Evolutionary conservation across 495 filamentous ascomycete species (phyloP), one percentile per base, ranked within the genome.

Genomic region (Tuber aestivum): DNA sequence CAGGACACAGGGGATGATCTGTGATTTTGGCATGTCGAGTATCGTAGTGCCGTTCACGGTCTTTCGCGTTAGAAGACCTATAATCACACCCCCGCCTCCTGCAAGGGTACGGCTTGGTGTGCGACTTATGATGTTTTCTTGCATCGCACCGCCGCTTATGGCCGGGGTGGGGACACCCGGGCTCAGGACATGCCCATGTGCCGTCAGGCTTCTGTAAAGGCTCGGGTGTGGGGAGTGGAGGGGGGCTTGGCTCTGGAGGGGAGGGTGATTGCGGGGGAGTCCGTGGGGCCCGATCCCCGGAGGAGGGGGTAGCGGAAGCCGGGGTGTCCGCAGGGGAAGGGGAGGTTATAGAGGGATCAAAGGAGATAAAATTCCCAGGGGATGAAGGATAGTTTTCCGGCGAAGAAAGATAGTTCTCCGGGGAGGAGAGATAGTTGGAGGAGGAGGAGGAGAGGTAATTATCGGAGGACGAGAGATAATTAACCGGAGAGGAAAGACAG

Each of bases 111-210:
- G 56, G 56, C 56, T 65, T 65, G 0, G 56, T 65, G 5, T 65
- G 56, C 0, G 80, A 50, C 35, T 82, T 82, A 16, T 77, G 74
- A n/a, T 82, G 81, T 18, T 82, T 82, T 0, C 56, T 27, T 2
- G 56, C 56, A 32, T 65, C 56, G 12, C 56, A 65, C 12, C 56
- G 56, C n/a, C 56, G 56, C 27, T 65, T 65, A 4, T 65, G 56
- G 27, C 56, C 56, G 10, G 56, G 56, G n/a, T 65, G 56, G 12
- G 56, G 27, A 3, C 56, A 65, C 3, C 56, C 56, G 12, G 12
- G 0, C 2, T 65, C 10, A 3, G 56, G 56, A 4, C 56, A 65
- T 16, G 56, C 56, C 56, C 56, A 65, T 6, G 56, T 65, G 14
- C 56, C 56, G 27, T 65, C 56, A 18, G 12, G 2, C 3, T 65